Percentiles rank a stretch among this genome's conserved stretches.
These are phyloP conservation scores for Diaporthe citriasiana DNA, from an alignment of 2,329 filamentous ascomycete genomes.

Conservation along the genomic window DNA sequence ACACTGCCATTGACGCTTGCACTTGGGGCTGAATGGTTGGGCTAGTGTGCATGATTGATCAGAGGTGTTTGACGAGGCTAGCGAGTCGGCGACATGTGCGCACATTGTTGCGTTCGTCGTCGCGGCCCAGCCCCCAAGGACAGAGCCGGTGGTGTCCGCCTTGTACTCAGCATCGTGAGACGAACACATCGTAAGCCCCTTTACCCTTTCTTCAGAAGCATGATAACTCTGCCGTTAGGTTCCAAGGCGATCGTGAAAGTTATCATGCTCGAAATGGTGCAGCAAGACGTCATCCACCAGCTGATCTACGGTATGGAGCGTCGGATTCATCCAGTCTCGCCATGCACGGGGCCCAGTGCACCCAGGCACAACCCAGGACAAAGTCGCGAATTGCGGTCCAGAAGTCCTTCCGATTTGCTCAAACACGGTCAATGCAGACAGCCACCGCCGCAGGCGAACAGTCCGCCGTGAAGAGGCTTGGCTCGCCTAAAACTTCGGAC, in stretches of 20 bases:
- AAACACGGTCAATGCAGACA: constrained; percentile 31
- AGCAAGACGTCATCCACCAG: constrained; percentile 16
- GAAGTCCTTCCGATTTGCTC: constrained; percentile 19
- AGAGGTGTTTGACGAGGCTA: constrained; percentile 11
- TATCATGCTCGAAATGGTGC: constrained; percentile 4
- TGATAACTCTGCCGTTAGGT: not conserved
- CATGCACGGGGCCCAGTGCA: constrained; percentile 1
- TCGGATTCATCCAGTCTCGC: constrained; percentile 21
- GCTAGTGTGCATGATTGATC: constrained; percentile 30
- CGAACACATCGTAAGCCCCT: not conserved
- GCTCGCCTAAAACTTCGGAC: constrained; percentile 21
- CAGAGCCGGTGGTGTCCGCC: constrained; percentile 3
- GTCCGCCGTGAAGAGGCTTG: constrained; percentile 13
- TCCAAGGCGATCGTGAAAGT: not conserved
- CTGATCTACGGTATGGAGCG: constrained; percentile 14
- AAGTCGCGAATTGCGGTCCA: not conserved
- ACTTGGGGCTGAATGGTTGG: constrained; percentile 10
- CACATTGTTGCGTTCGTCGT: constrained; percentile 3
- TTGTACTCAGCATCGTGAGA: constrained; percentile 23
- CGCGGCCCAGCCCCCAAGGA: constrained; percentile 11
- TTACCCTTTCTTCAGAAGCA: not conserved
- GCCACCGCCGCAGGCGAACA: constrained; percentile 24
- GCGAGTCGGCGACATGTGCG: constrained; percentile 17
- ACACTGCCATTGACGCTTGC: constrained; percentile 31
- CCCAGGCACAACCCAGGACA: constrained; percentile 20